Evolutionary conservation across 257 asterid species (phyloP).

Genomic region (Penstemon newberryi): DNA sequence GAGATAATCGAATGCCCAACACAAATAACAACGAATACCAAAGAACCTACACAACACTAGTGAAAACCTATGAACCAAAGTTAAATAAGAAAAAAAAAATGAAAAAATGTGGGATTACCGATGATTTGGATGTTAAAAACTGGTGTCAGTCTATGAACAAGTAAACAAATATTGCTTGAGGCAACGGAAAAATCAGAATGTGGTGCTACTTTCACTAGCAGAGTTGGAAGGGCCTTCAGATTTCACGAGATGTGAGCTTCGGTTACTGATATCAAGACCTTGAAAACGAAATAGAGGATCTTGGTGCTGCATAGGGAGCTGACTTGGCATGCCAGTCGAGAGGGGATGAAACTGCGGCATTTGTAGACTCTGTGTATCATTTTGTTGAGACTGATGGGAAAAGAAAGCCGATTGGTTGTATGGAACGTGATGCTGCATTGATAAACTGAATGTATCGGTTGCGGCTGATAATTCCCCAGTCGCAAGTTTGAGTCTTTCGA

Average conservation of each 20-base stretch:
- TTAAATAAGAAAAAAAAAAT: constrained; percentile 20
- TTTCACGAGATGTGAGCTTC: constrained; percentile 50
- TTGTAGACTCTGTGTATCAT: constrained; percentile 47
- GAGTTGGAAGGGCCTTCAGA: constrained; percentile 62
- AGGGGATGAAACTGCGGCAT: constrained; percentile 65
- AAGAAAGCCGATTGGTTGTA: constrained; percentile 59
- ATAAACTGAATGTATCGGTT: constrained; percentile 54
- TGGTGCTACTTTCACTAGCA: constrained; percentile 66
- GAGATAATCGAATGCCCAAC: constrained; percentile 22
- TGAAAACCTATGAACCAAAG: constrained; percentile 27
- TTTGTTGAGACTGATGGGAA: constrained; percentile 49
- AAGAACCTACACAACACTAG: constrained; percentile 32
- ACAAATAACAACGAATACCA: constrained; percentile 25
- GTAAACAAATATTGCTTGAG: constrained; percentile 35
- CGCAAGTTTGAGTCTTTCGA: constrained; percentile 74
- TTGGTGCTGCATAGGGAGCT: constrained; percentile 38
- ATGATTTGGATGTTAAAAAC: constrained; percentile 33
- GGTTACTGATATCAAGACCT: constrained; percentile 61
- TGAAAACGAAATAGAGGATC: constrained; percentile 33
- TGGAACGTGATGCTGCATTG: constrained; percentile 63
- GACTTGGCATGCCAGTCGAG: constrained; percentile 53
- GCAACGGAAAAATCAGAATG: constrained; percentile 45
- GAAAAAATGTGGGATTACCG: constrained; percentile 29
- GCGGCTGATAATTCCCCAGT: constrained; percentile 69
- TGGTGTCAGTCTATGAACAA: constrained; percentile 66